Evolutionary conservation across 352 stramenopile species (phyloP).

Genomic region (Phytophthora rubi): DNA sequence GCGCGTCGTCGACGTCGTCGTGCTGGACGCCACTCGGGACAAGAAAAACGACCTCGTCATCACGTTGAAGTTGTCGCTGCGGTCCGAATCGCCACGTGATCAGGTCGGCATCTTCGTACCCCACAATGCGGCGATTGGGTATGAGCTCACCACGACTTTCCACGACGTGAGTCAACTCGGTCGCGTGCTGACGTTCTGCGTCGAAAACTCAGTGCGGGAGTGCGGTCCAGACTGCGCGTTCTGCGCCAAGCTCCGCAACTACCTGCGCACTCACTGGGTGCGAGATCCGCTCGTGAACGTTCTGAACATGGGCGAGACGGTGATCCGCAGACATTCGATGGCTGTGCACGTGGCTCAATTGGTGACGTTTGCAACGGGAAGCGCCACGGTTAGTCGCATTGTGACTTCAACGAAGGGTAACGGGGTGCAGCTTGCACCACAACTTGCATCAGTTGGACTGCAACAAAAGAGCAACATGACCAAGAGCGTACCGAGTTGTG

Average conservation of each 20-base stretch:
- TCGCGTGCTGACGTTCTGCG: conserved; percentile 20
- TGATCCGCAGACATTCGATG: conserved; percentile 22
- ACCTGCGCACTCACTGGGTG: conserved; percentile 21
- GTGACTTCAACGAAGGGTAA: conserved; percentile 7
- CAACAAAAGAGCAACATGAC: background rate
- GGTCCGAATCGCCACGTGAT: conserved; percentile 3
- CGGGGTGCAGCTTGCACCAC: conserved; percentile 5
- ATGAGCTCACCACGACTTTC: conserved; percentile 13
- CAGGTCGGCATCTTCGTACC: conserved; percentile 23
- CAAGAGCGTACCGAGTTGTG: conserved; percentile 3
- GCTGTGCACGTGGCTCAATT: conserved; percentile 24
- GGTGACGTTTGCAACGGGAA: conserved; percentile 14
- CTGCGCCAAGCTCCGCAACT: conserved; percentile 14
- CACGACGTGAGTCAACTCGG: conserved; percentile 28
- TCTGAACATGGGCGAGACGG: conserved; percentile 12
- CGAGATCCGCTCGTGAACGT: conserved; percentile 23
- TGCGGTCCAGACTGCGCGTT: conserved; percentile 18
- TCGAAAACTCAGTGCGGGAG: conserved; percentile 3
- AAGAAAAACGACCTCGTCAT: conserved; percentile 31
- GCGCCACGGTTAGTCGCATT: background rate
- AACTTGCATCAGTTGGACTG: conserved; percentile 6
- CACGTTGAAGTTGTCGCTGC: conserved; percentile 25
- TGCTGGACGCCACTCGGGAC: conserved; percentile 27
- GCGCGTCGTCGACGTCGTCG: conserved; percentile 21
- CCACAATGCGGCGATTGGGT: conserved; percentile 2